A percentile compares a stretch with the other conserved stretches of the same genome.
These are phyloP conservation scores for Xylaria polymorpha DNA, from an alignment of 2,329 filamentous ascomycete genomes.

Conservation along the genomic window DNA sequence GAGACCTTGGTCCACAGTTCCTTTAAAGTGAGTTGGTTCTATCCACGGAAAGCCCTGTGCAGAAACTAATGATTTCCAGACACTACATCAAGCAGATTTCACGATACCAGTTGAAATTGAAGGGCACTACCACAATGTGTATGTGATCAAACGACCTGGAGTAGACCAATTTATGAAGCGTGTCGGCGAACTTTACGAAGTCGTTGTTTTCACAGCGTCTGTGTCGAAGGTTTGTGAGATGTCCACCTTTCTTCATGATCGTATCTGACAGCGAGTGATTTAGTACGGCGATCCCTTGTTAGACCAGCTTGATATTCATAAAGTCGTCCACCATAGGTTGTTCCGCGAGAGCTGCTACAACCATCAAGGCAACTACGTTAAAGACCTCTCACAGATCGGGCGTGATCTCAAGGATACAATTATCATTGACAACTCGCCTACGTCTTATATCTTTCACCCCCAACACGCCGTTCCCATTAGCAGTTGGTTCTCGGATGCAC, in stretches of 20 bases:
- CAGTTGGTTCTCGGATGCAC: slow-evolving; percentile 99
- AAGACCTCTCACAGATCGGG: slow-evolving; percentile 97
- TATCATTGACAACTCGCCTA: slow-evolving; percentile 99
- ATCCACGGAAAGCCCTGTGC: not conserved
- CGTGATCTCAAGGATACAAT: slow-evolving; percentile 97
- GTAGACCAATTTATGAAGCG: slow-evolving; percentile 99
- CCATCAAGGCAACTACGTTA: slow-evolving; percentile 99
- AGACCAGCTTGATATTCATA: slow-evolving; percentile 96
- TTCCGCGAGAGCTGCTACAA: slow-evolving; percentile 99
- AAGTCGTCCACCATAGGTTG: slow-evolving; percentile 93
- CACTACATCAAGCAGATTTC: slow-evolving; percentile 97
- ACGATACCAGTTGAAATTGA: slow-evolving; percentile 99
- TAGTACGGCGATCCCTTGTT: slow-evolving; percentile 96
- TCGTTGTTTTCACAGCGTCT: slow-evolving; percentile 97
- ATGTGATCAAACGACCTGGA: slow-evolving; percentile 98
- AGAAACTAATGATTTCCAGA: slow-evolving; percentile 63
- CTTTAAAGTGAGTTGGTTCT: slow-evolving; percentile 80
- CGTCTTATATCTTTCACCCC: slow-evolving; percentile 99
- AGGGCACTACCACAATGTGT: slow-evolving; percentile 98
- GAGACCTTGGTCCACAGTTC: slow-evolving; percentile 98
- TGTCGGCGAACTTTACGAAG: slow-evolving; percentile 96
- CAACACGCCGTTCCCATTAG: slow-evolving; percentile 99
- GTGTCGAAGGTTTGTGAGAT: slow-evolving; percentile 85
- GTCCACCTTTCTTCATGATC: not conserved
- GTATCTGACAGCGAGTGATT: slow-evolving; percentile 41